Evolutionary conservation across 805 yeast species (phyloP).

Genomic region (Hanseniaspora singularis): DNA sequence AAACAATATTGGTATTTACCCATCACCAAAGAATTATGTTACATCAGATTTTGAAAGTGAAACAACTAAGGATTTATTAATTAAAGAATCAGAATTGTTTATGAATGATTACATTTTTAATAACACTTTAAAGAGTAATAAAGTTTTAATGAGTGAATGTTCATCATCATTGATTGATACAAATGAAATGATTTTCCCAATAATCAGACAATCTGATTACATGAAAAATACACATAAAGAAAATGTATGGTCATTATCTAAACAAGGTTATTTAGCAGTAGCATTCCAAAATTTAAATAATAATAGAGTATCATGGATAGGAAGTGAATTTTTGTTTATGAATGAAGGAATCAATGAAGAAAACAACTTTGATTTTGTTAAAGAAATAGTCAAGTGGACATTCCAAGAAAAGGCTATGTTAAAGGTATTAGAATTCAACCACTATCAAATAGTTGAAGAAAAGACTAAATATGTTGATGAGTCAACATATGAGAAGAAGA

Average conservation of each 20-base stretch:
- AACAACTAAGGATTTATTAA: slow-evolving; percentile 14
- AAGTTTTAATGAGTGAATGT: slow-evolving; percentile 35
- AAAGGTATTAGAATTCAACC: slow-evolving; percentile 42
- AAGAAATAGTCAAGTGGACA: slow-evolving; percentile 52
- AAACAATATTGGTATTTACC: slow-evolving; percentile 69
- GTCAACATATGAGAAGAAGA: neutral
- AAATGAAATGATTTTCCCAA: slow-evolving; percentile 51
- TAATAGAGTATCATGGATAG: slow-evolving; percentile 72
- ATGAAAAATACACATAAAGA: slow-evolving; percentile 38
- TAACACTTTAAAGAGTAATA: slow-evolving; percentile 7
- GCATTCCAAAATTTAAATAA: slow-evolving; percentile 71
- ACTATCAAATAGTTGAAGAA: slow-evolving; percentile 37
- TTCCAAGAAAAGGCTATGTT: slow-evolving; percentile 59
- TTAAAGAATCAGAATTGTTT: slow-evolving; percentile 17
- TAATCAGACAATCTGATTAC: slow-evolving; percentile 56
- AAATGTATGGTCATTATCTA: slow-evolving; percentile 61
- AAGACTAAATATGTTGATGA: slow-evolving; percentile 9
- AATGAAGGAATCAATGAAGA: slow-evolving; percentile 26
- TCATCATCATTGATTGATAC: slow-evolving; percentile 62
- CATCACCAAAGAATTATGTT: slow-evolving; percentile 62
- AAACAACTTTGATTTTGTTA: slow-evolving; percentile 31
- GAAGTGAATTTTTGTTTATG: slow-evolving; percentile 46
- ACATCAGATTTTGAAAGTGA: slow-evolving; percentile 52
- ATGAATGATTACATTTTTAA: slow-evolving; percentile 18
- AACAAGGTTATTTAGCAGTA: slow-evolving; percentile 62